Evolutionary conservation across 495 filamentous ascomycete genomes (phyloP).

Genomic region (Friedmanniomyces simplex): DNA sequence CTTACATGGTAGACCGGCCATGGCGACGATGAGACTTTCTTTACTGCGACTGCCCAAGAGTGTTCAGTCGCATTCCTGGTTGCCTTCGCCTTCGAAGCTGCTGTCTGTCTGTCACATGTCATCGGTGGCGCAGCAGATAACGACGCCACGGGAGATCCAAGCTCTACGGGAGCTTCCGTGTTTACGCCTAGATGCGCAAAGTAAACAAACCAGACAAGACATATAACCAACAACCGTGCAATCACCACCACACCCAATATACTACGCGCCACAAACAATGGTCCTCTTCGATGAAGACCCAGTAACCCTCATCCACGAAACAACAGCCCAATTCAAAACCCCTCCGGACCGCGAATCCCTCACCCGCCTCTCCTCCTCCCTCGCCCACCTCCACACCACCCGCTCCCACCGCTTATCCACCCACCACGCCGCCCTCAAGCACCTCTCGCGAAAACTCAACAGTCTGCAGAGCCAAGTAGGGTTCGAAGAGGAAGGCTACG

Average conservation of each 20-base stretch:
- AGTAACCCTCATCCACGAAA: constrained; percentile 77
- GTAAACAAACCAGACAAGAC: background rate
- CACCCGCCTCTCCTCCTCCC: constrained; percentile 73
- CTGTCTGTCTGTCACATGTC: background rate
- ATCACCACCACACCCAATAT: too few species aligned
- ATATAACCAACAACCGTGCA: background rate
- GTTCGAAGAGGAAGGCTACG: constrained; percentile 26
- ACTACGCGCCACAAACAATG: constrained; percentile 25
- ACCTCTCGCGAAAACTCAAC: constrained; percentile 60
- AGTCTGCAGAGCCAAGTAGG: constrained; percentile 58
- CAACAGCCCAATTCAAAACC: constrained; percentile 90
- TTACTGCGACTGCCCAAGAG: background rate
- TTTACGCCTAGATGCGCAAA: too few species aligned
- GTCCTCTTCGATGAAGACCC: constrained; percentile 88
- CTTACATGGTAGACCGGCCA: constrained; percentile 10
- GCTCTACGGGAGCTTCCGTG: background rate
- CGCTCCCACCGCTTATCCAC: constrained; percentile 66
- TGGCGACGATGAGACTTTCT: background rate
- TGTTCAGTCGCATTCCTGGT: background rate
- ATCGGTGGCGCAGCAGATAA: background rate
- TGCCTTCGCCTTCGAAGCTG: background rate
- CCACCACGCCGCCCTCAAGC: constrained; percentile 56
- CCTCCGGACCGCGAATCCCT: constrained; percentile 74
- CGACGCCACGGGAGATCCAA: background rate
- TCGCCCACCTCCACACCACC: constrained; percentile 65